Evolutionary conservation across 2,329 filamentous ascomycete species (phyloP).

Genomic region (Monilinia laxa): DNA sequence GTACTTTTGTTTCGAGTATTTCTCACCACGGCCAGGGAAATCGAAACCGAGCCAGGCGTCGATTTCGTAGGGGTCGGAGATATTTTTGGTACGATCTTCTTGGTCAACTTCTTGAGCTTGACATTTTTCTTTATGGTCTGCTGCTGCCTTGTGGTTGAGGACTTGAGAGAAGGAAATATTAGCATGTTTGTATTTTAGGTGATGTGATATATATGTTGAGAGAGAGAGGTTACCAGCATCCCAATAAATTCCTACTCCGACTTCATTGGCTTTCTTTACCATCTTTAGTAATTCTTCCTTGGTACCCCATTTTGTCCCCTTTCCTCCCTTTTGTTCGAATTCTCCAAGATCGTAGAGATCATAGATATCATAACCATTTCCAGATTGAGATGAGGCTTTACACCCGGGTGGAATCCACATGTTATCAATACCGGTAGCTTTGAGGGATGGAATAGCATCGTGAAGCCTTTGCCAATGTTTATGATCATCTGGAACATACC

Average conservation of each 20-base stretch:
- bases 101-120: conserved; percentile 63
- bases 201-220: not conserved
- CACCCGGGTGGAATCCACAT: conserved; percentile 71
- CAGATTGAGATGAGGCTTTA: conserved; percentile 60
- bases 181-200: not conserved
- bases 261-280: conserved; percentile 49
- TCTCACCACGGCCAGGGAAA: conserved; percentile 59
- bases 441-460: conserved; percentile 52
- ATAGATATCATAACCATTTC: conserved; percentile 70
- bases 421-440: conserved; percentile 59
- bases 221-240: conserved; percentile 49
- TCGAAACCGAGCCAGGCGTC: conserved; percentile 67
- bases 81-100: conserved; percentile 56
- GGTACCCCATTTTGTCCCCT: conserved; percentile 66
- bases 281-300: conserved; percentile 60
- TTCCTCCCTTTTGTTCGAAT: conserved; percentile 66
- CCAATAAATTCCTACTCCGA: conserved; percentile 61
- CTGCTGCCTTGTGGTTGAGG: conserved; percentile 70
- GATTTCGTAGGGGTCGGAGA: conserved; percentile 59
- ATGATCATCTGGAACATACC: conserved; percentile 63
- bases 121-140: conserved; percentile 63
- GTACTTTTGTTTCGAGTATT: conserved; percentile 63
- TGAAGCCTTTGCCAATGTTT: conserved; percentile 61
- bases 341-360: conserved; percentile 71
- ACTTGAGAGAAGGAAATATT: conserved; percentile 43